Base-by-base conservation (phyloP, 345 rosid genomes). In the thale cress (Arabidopsis thaliana) region DNA sequence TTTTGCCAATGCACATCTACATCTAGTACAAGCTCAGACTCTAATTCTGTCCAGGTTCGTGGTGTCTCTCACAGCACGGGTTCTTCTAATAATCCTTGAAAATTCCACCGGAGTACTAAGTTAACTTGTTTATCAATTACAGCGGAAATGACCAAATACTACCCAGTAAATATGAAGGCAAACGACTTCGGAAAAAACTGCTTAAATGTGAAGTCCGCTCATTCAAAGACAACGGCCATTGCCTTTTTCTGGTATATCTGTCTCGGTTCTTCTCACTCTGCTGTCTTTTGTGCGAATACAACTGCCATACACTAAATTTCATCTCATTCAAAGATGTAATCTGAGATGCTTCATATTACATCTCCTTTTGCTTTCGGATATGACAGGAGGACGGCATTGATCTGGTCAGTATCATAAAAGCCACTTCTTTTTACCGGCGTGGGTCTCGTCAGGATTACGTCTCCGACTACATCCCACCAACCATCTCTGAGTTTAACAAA, bases 131-230 rank as follows among this genome's bases (percentile, higher is more conserved):
- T 59, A 20, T 33, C 37, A 38, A 38, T 63, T 65, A 14, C 74
- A 91, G 98, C 74, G 95, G 90, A 79, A 87, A 65, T 73, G 98
- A 94, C 85, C 91, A 87, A 53, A 64, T 89, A 62, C 72, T 91
- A 52, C 93, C 96, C 11, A 88, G 94, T 79, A 56, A 57, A 78
- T 87, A 65, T 65, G 98, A 94, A 85, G 83, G 89, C 67, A 76
- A 75, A 76, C 85, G 87, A 67, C 87, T 91, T 62, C 75, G 73
- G 20, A 65, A 37, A 60, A 77, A 81, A 42, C 77, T 88, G 64
- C 80, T 65, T 49, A 84, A 78, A 70, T 73, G 90, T 75, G 89
- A 83, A 70, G 82, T 56, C 40, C 94, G 96, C 51, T 74, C n/a
- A 32, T 89, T 88, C 67, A 44, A 75, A 36, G 86, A 84, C 69